These are phyloP conservation scores for Elaeis oleifera DNA, from an alignment of 202 grass and related monocot species.

Conservation along the genomic window DNA sequence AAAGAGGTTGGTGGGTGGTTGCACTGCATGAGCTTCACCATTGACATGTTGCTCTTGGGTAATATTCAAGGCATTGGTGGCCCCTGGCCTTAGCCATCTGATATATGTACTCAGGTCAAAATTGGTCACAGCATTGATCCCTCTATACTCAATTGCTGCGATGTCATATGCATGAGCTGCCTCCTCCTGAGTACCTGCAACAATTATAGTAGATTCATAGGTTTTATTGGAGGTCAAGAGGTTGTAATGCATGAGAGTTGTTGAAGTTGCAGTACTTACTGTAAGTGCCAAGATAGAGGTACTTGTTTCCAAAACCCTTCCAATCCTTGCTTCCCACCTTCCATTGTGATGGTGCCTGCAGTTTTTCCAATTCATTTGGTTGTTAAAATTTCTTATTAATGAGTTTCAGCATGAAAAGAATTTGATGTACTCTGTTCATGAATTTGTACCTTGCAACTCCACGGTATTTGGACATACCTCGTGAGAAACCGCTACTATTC, in stretches of 20 bases:
- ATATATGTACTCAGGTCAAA: conserved; percentile 73
- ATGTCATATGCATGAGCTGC: conserved; percentile 70
- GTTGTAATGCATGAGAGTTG: not conserved
- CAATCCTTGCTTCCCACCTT: conserved; percentile 35
- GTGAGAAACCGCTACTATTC: conserved; percentile 65
- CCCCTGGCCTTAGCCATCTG: conserved; percentile 48
- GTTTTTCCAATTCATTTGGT: not conserved
- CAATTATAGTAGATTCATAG: not conserved
- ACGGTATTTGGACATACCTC: conserved; percentile 68
- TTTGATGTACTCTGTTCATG: not conserved
- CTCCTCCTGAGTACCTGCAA: conserved; percentile 50
- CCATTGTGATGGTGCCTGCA: conserved; percentile 34
- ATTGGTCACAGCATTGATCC: conserved; percentile 79
- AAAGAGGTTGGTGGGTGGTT: conserved; percentile 8
- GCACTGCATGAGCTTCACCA: conserved; percentile 22
- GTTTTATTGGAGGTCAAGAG: not conserved
- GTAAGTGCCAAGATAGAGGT: conserved; percentile 35
- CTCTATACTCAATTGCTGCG: conserved; percentile 64
- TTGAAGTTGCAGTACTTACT: conserved; percentile 12
- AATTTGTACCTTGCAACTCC: conserved; percentile 51
- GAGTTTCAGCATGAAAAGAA: no score
- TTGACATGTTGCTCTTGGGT: not conserved
- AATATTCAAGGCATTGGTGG: not conserved
- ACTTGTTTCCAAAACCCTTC: conserved; percentile 33
- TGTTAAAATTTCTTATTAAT: no score